Conservation (phyloP, 1,284 basidiomycete genomes). For the Marasmius fiardii region DNA sequence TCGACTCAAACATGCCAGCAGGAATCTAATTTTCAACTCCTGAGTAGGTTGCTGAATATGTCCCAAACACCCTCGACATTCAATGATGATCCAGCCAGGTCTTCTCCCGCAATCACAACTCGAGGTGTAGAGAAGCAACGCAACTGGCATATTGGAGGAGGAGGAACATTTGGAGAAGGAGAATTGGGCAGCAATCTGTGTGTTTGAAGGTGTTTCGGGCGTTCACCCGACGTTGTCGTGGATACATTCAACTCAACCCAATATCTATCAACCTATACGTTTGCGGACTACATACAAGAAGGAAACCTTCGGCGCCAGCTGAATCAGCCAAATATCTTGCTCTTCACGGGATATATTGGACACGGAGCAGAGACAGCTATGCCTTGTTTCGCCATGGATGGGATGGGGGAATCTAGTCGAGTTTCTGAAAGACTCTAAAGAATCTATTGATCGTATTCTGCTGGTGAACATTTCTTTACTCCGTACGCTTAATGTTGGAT, state of each 20-base stretch:
- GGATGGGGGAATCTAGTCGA: neutral
- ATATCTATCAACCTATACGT: neutral
- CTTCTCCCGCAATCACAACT: neutral
- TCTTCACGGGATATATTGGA: conserved; percentile 1
- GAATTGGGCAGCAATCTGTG: too few relatives aligned
- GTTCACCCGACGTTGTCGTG: neutral
- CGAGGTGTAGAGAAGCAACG: neutral
- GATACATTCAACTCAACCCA: neutral
- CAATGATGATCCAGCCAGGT: neutral
- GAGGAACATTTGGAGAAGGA: too few relatives aligned
- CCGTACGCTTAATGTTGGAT: neutral
- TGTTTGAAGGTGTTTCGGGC: neutral
- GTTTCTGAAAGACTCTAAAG: neutral
- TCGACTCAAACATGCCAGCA: neutral
- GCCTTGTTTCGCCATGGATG: conserved; percentile 7
- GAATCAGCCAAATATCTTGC: conserved; percentile 1
- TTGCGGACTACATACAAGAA: too few relatives aligned
- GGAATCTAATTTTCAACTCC: neutral
- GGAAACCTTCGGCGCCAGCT: too few relatives aligned
- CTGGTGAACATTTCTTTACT: neutral
- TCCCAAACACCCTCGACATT: neutral
- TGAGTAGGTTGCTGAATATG: neutral
- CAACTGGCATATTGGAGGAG: too few relatives aligned
- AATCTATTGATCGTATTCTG: neutral
- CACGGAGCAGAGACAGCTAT: conserved; percentile 9